Conservation (phyloP, 768 basidiomycete genomes). For the Phlegmacium glaucopus region DNA sequence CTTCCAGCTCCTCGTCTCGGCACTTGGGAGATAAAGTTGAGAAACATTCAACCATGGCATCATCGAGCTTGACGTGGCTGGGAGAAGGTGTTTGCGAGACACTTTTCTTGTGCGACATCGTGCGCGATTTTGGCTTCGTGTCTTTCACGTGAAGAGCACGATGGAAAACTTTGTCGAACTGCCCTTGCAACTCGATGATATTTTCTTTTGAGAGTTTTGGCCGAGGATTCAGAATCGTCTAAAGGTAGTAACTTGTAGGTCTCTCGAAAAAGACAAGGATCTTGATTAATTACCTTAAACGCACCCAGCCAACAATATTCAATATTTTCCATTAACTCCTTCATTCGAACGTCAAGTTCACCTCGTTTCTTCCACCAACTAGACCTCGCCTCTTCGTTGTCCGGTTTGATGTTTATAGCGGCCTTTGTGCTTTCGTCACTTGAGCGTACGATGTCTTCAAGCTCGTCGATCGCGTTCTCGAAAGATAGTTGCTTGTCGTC, state of each 20-base stretch:
- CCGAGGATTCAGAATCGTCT: conserved; percentile 64
- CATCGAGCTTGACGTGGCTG: conserved; percentile 58
- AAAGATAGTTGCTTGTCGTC: conserved; percentile 73
- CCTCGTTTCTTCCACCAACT: conserved; percentile 87
- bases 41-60: conserved; percentile 81
- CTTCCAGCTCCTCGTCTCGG: conserved; percentile 92
- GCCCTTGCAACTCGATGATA: conserved; percentile 55
- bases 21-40: conserved; percentile 78
- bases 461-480: conserved; percentile 67
- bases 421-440: conserved; percentile 75
- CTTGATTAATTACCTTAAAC: conserved; percentile 70
- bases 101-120: conserved; percentile 32
- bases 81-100: conserved; percentile 30
- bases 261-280: neutral
- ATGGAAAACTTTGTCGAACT: conserved; percentile 75
- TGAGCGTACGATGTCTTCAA: conserved; percentile 73
- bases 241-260: neutral
- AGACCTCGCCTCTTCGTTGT: conserved; percentile 59
- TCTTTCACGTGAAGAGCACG: conserved; percentile 58
- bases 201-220: conserved; percentile 38
- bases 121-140: conserved; percentile 48
- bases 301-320: conserved; percentile 98
- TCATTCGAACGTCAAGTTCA: conserved; percentile 73
- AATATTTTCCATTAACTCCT: conserved; percentile 74
- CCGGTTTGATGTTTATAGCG: conserved; percentile 67